phyloP scores from a whole-genome alignment of 768 basidiomycete species.

The Tylopilus cervinicoccineus region DNA sequence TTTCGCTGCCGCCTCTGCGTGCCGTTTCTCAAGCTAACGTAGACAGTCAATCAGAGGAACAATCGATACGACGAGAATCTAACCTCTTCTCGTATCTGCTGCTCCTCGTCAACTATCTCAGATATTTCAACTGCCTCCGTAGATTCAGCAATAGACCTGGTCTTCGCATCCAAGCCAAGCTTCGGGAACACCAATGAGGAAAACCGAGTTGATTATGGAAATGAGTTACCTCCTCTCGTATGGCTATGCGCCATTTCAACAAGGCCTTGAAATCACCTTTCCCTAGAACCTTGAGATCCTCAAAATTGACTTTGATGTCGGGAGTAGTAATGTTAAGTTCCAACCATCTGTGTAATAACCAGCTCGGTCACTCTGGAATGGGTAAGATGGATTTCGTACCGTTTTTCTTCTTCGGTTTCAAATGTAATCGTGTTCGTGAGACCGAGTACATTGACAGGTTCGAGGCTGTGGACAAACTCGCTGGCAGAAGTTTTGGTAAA shows the following conservation, averaged over 20 bases:
- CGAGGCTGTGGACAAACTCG: conserved; percentile 64
- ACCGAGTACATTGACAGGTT: conserved; percentile 80
- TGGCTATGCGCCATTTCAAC: conserved; percentile 83
- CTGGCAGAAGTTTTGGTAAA: conserved; percentile 69
- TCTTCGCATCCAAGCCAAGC: conserved; percentile 83
- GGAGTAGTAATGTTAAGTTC: conserved; percentile 64
- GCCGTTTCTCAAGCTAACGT: conserved; percentile 74
- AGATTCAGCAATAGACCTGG: conserved; percentile 65
- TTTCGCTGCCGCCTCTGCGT: conserved; percentile 68
- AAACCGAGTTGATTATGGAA: not conserved
- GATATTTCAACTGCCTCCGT: conserved; percentile 68
- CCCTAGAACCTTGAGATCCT: conserved; percentile 93
- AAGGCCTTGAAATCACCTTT: conserved; percentile 96
- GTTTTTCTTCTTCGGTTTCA: conserved; percentile 78
- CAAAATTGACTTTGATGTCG: conserved; percentile 79
- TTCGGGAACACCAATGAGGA: conserved; percentile 27
- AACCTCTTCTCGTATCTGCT: conserved; percentile 88
- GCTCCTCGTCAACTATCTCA: conserved; percentile 80
- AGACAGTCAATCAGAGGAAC: conserved; percentile 5
- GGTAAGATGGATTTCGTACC: conserved; percentile 38
- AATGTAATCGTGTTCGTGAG: conserved; percentile 76
- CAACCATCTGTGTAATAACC: conserved; percentile 56
- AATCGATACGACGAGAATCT: not conserved
- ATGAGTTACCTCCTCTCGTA: conserved; percentile 76
- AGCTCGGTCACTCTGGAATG: conserved; percentile 1